Conservation (phyloP, 2,329 filamentous ascomycete genomes). For the Venturia pyrina region DNA sequence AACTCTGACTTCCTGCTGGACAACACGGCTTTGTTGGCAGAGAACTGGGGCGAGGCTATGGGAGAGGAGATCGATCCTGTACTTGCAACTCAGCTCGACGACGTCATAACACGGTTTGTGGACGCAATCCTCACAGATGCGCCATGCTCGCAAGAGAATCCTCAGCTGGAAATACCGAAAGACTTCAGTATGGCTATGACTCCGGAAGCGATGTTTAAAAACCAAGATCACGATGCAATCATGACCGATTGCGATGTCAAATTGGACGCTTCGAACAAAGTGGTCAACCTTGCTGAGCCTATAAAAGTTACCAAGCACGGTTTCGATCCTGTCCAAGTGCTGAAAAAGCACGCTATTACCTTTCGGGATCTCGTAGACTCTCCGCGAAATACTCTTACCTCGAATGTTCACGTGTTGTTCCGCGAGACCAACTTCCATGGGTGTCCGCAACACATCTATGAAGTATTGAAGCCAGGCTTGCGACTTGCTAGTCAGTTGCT, state of each 20-base stretch:
- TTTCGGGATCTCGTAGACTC: slow-evolving; percentile 19
- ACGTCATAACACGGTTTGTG: not conserved
- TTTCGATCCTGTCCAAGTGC: slow-evolving; percentile 29
- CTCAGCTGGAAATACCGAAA: slow-evolving; percentile 7
- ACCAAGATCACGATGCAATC: slow-evolving; percentile 5
- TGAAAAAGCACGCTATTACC: slow-evolving; percentile 28
- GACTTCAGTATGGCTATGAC: slow-evolving; percentile 10
- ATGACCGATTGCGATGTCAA: slow-evolving; percentile 2
- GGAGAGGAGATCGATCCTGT: not conserved
- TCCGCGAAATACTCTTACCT: slow-evolving; percentile 23
- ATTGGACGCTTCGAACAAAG: not conserved
- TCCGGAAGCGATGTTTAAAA: not conserved
- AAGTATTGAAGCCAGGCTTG: slow-evolving; percentile 27
- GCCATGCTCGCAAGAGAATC: not conserved
- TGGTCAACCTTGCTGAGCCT: not conserved
- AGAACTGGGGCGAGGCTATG: not conserved
- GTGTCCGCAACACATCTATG: slow-evolving; percentile 28
- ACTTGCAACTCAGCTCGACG: slow-evolving; percentile 2
- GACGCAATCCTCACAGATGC: not conserved
- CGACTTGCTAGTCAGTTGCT: slow-evolving; percentile 24
- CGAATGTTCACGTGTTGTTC: slow-evolving; percentile 28
- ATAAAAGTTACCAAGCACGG: slow-evolving; percentile 21
- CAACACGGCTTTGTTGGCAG: not conserved
- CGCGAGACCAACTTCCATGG: slow-evolving; percentile 29
- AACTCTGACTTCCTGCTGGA: slow-evolving; percentile 8